Percentiles rank a stretch among this genome's conserved stretches.
Conservation (phyloP, 139 green algal genomes). For the Nannochloris sp. region DNA sequence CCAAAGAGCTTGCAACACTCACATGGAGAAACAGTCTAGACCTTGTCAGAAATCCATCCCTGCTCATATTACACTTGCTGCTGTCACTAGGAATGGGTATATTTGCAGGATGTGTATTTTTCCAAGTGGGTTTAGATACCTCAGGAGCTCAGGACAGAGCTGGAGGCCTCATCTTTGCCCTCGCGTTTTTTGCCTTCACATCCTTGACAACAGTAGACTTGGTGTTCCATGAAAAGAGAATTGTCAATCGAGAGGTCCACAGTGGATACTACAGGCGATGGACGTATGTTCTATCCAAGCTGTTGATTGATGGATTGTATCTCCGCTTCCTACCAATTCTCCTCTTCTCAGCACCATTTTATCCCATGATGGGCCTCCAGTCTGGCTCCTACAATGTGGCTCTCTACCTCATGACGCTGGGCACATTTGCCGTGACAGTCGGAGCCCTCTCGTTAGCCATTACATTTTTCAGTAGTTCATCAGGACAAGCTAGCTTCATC, state of each 20-base stretch:
- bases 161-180: slow-evolving; percentile 65
- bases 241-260: slow-evolving; percentile 40
- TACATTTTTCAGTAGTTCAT: slow-evolving; percentile 21
- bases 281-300: slow-evolving; percentile 52
- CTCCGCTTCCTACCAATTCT: slow-evolving; percentile 58
- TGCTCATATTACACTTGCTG: slow-evolving; percentile 51
- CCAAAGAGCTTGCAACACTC: slow-evolving; percentile 49
- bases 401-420: slow-evolving; percentile 47
- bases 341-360: slow-evolving; percentile 51
- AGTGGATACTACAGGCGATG: slow-evolving; percentile 47
- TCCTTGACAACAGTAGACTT: slow-evolving; percentile 60
- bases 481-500: slow-evolving; percentile 51
- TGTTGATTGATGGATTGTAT: slow-evolving; percentile 59
- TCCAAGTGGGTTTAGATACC: slow-evolving; percentile 36
- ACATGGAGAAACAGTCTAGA: slow-evolving; percentile 54
- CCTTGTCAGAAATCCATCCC: slow-evolving; percentile 55
- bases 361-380: slow-evolving; percentile 48
- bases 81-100: slow-evolving; percentile 49
- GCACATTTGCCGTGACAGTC: slow-evolving; percentile 31
- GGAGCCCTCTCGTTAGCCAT: slow-evolving; percentile 54
- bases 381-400: slow-evolving; percentile 8
- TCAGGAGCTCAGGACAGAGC: slow-evolving; percentile 52
- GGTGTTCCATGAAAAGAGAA: slow-evolving; percentile 43
- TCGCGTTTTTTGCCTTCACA: slow-evolving; percentile 68
- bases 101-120: slow-evolving; percentile 56